Conservation (phyloP, 2,329 filamentous ascomycete species). For the Calonectria leucothoes region DNA sequence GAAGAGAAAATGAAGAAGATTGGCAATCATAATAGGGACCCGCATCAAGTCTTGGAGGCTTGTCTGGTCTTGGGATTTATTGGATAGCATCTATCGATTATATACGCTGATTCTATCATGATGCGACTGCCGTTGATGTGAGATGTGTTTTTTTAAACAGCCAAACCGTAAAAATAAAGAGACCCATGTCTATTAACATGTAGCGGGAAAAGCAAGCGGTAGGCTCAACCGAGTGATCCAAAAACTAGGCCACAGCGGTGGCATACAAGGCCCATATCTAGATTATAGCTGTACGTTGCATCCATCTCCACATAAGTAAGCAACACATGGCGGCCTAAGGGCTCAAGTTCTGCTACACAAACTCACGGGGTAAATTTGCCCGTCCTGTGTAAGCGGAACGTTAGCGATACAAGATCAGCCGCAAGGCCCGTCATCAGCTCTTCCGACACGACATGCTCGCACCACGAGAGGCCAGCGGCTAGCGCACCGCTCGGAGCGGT, state of each 20-base stretch:
- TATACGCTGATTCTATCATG: background rate
- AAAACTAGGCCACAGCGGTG: too few relatives aligned
- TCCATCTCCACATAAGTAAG: background rate
- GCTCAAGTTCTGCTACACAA: background rate
- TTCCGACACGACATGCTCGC: slow-evolving; percentile 56
- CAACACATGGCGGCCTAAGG: background rate
- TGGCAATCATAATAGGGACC: background rate
- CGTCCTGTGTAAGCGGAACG: slow-evolving; percentile 34
- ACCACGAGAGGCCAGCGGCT: slow-evolving; percentile 59
- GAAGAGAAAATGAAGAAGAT: slow-evolving; percentile 7
- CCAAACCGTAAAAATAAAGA: background rate
- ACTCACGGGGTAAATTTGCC: slow-evolving; percentile 31
- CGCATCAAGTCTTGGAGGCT: background rate
- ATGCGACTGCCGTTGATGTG: background rate
- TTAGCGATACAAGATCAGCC: slow-evolving; percentile 47
- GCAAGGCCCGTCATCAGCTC: slow-evolving; percentile 51
- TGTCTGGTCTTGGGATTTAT: background rate
- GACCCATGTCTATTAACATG: too few relatives aligned
- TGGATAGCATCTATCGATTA: background rate
- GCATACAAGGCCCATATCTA: background rate
- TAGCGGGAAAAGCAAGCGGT: too few relatives aligned
- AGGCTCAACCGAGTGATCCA: too few relatives aligned
- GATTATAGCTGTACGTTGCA: background rate
- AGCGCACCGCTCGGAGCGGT: slow-evolving; percentile 57
- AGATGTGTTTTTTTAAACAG: background rate